Conservation (phyloP, 2,329 filamentous ascomycete species). For the Sporothrix protearum region DNA sequence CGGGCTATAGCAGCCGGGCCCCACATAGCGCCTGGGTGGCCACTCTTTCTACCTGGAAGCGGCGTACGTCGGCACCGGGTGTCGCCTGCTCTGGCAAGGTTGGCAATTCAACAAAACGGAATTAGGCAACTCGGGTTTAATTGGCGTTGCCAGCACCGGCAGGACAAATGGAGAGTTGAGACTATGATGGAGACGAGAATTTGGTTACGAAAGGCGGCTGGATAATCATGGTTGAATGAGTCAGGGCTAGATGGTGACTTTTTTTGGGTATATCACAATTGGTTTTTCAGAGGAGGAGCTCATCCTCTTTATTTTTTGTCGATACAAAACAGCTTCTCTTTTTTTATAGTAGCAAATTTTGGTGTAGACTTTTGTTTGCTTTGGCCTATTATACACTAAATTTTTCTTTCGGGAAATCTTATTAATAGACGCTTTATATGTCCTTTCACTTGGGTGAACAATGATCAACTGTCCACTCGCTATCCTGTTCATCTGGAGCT, state of each 20-base stretch:
- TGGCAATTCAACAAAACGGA: background rate
- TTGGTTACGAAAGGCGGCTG: no score
- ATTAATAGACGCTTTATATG: background rate
- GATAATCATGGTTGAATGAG: no score
- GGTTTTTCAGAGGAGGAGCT: background rate
- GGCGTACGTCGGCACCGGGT: background rate
- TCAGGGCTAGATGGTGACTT: background rate
- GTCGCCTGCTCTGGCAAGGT: background rate
- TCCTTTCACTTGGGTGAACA: background rate
- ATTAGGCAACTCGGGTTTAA: background rate
- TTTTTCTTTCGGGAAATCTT: background rate
- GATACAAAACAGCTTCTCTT: background rate
- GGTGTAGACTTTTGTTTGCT: conserved; percentile 8
- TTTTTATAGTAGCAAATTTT: conserved; percentile 14
- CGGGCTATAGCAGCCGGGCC: background rate
- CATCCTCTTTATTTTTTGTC: background rate
- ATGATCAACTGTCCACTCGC: background rate
- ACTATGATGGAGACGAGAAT: background rate
- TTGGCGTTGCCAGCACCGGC: background rate
- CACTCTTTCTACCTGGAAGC: background rate
- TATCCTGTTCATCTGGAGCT: no score
- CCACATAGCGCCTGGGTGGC: background rate
- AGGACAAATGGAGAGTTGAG: background rate
- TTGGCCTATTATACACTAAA: background rate
- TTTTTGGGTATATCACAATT: conserved; percentile 19